These are phyloP conservation scores for Coleophoma crateriformis DNA, from an alignment of 2,329 filamentous ascomycete genomes.

Conservation along the genomic window DNA sequence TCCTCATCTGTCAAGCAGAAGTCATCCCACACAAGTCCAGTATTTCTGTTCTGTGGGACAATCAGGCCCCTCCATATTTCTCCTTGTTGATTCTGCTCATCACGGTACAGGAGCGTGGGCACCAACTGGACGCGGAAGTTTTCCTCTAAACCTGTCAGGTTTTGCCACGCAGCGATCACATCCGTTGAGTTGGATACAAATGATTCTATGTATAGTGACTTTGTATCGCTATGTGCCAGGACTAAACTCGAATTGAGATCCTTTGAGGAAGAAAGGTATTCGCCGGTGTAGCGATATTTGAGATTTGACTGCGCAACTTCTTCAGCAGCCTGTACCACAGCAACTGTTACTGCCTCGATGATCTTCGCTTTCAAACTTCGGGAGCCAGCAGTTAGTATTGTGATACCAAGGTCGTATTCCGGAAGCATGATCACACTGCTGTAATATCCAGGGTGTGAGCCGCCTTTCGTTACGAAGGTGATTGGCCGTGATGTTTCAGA, in stretches of 20 bases:
- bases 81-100: not conserved
- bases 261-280: not conserved
- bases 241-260: constrained; percentile 1
- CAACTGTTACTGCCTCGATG: not conserved
- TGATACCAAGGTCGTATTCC: constrained; percentile 37
- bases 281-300: not conserved
- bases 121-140: constrained; percentile 1
- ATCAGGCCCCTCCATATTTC: constrained; percentile 2
- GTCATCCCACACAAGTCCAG: not conserved
- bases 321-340: not conserved
- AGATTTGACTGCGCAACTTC: not conserved
- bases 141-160: not conserved
- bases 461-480: constrained; percentile 38
- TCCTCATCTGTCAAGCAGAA: constrained; percentile 1
- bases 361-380: not conserved
- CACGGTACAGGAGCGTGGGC: constrained; percentile 1
- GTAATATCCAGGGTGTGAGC: constrained; percentile 34
- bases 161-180: not conserved
- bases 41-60: not conserved
- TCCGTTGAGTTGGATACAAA: constrained; percentile 3
- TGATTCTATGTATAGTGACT: constrained; percentile 1
- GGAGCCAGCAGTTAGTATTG: constrained; percentile 25
- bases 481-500: constrained; percentile 28
- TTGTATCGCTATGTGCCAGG: not conserved
- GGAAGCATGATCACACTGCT: constrained; percentile 33